Base-by-base conservation (phyloP, 2,329 filamentous ascomycete genomes). In the Colletotrichum gloeosporioides region DNA sequence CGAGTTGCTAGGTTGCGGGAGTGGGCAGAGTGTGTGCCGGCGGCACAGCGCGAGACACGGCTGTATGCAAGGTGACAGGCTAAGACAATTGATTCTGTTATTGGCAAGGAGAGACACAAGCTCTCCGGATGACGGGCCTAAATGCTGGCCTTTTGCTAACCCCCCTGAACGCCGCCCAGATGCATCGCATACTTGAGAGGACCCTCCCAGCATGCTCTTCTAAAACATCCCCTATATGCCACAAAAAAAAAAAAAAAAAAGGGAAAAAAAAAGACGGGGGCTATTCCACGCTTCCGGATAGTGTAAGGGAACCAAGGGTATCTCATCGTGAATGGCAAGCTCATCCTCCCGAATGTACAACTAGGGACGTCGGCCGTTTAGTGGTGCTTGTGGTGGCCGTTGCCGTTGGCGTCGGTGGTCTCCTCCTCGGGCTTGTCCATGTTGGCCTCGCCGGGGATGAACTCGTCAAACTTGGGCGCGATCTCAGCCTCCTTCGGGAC, bases 381-480 rank as follows among this genome's bases (percentile, higher is more conserved):
- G 77, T 83, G 80, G 79, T 83, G 82, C 78, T 81, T 81, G 73
- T 83, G 78, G 67, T 81, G 79, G 49, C 76, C 79, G 69, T 79
- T 69, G 64, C 71, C 78, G 64, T 82, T 80, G 70, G 85, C 82
- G 72, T 88, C 83, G 36, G 85, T 83, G 78, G 12, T 36, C 59
- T 91, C 86, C 8, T 86, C 83, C 70, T 84, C 83, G 31, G 87
- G 83, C 68, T 90, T 90, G 81, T 94, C 92, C 5, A 91, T 92
- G 79, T 89, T 92, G 12, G 94, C 87, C 78, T 94, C 90, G 4
- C 91, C 90, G 3, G 90, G 85, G 77, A 96, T 94, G 80, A 96
- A 96, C 84, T 99, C 96, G 82, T 98, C 95, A 77, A 94, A 93
- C 80, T 86, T 87, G 31, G 80, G 89, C 55, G 87, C 87, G 34